These are phyloP conservation scores for Syzygium grande DNA, from an alignment of 345 rosid species.

Conservation along the genomic window DNA sequence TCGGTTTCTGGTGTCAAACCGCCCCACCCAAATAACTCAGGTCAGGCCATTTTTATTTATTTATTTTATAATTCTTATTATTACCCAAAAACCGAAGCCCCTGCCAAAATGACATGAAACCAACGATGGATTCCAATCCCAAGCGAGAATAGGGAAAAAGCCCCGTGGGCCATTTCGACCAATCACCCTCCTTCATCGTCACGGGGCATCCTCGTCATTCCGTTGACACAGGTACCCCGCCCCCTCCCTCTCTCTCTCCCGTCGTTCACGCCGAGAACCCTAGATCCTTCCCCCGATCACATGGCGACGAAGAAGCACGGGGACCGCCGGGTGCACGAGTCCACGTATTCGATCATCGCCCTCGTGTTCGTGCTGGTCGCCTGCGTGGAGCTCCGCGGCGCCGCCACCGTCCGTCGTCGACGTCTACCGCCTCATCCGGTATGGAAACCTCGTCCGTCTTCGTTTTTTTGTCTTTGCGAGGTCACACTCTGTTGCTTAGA, in stretches of 20 bases:
- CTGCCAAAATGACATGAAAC: too few relatives aligned
- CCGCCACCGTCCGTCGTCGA: constrained; percentile 70
- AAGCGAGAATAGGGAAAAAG: too few relatives aligned
- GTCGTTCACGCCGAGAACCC: neutral
- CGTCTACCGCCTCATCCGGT: constrained; percentile 88
- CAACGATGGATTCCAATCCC: too few relatives aligned
- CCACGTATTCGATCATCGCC: constrained; percentile 37
- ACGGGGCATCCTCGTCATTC: neutral
- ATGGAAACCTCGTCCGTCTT: constrained; percentile 50
- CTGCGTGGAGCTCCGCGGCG: constrained; percentile 82
- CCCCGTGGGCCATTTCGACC: too few relatives aligned
- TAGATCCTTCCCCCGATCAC: neutral
- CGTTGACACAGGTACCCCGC: accelerated
- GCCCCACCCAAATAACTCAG: too few relatives aligned
- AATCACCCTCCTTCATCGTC: too few relatives aligned
- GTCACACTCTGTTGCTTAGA: neutral
- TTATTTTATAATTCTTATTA: too few relatives aligned
- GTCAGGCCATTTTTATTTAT: too few relatives aligned
- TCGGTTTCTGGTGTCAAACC: neutral
- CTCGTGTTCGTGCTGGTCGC: constrained; percentile 64
- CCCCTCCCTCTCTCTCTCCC: neutral
- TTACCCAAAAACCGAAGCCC: neutral
- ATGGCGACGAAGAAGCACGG: neutral
- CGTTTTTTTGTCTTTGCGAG: neutral
- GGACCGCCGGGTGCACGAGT: neutral